phyloP scores from a whole-genome alignment of 164 flowering plant genomes.

The Piper betle region DNA sequence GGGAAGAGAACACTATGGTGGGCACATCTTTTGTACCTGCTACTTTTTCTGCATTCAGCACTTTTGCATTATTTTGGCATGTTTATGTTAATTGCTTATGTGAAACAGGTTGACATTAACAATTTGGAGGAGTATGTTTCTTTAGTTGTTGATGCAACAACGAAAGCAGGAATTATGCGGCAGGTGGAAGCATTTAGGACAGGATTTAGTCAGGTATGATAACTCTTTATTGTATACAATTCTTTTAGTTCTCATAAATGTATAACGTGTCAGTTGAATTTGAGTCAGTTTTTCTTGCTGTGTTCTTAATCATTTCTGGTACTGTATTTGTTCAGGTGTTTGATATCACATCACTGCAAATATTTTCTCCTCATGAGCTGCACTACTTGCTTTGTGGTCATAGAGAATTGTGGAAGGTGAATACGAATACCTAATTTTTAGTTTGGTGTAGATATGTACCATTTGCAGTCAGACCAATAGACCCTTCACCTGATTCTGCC shows the following conservation, averaged over 20 bases:
- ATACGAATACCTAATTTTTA: neutral
- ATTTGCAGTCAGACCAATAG: no score
- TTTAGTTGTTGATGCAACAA: constrained; percentile 84
- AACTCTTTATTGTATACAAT: neutral
- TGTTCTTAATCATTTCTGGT: neutral
- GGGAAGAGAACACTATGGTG: constrained; percentile 54
- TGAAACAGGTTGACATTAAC: constrained; percentile 53
- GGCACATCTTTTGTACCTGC: neutral
- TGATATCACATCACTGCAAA: constrained; percentile 80
- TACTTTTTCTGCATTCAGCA: neutral
- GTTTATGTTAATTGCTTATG: neutral
- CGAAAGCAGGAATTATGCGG: constrained; percentile 65
- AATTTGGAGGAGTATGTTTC: constrained; percentile 84
- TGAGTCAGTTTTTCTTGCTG: neutral
- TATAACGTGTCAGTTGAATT: neutral
- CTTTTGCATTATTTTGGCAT: neutral
- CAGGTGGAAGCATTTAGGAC: constrained; percentile 92
- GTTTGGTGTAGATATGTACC: neutral
- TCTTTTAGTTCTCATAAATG: neutral
- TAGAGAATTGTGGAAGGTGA: constrained; percentile 93
- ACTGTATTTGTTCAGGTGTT: constrained; percentile 46
- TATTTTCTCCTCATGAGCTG: constrained; percentile 78
- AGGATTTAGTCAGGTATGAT: constrained; percentile 83
- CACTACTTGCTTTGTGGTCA: constrained; percentile 95
- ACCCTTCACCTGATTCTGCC: no score